Conservation (phyloP, 176 grass and related monocot species). For the Hsuehochloa calcarea region DNA sequence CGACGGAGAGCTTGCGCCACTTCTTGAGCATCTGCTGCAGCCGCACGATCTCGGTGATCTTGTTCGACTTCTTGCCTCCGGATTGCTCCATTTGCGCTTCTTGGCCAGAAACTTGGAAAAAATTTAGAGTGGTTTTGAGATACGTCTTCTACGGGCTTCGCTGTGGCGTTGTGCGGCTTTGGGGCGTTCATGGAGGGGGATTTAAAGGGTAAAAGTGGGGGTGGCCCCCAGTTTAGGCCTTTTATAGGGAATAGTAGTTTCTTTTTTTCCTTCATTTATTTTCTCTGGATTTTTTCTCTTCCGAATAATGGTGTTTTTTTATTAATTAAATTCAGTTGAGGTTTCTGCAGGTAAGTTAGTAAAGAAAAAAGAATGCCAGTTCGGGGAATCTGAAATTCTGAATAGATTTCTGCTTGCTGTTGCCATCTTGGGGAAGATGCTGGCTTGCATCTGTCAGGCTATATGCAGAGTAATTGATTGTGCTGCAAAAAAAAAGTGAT, state of each 20-base stretch:
- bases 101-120: not conserved
- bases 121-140: not conserved
- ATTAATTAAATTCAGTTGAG: not conserved
- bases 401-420: not conserved
- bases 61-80: conserved; percentile 70
- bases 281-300: not conserved
- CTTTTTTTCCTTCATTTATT: not conserved
- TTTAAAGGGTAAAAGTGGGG: conserved; percentile 22
- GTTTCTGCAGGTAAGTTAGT: not conserved
- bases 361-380: conserved; percentile 23
- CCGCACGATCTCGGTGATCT: conserved; percentile 92
- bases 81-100: conserved; percentile 38
- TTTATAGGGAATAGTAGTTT: not conserved
- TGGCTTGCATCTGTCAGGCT: not conserved
- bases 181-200: conserved; percentile 27
- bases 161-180: conserved; percentile 20
- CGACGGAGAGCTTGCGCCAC: conserved; percentile 89
- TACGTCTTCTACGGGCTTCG: conserved; percentile 16
- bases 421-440: conserved; percentile 16
- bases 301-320: not conserved
- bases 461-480: not conserved
- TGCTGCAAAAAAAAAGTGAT: not conserved
- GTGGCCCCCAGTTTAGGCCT: conserved; percentile 1
- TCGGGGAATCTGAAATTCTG: conserved; percentile 7
- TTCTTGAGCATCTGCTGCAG: conserved; percentile 95